Evolutionary conservation across 2,329 filamentous ascomycete genomes (phyloP), one percentile per base, ranked within the genome.

Genomic region (Diaporthe australafricana): DNA sequence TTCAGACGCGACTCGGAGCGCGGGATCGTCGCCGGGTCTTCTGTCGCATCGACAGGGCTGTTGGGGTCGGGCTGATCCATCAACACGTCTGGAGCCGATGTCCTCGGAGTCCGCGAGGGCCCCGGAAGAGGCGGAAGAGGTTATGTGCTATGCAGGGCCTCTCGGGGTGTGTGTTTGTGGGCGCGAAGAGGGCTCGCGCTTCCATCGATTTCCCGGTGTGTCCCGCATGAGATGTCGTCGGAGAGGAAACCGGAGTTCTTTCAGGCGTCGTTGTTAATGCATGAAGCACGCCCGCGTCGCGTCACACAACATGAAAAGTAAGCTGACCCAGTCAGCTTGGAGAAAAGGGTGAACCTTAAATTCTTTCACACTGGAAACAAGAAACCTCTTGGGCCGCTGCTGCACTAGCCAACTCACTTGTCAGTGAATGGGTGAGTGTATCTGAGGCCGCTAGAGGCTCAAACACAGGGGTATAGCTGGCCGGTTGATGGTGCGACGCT

Each of bases 401-500:
- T 42, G 48, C 57, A 45, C 57, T 45, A 55, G 60, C 60, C 60
- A 65, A 65, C 60, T 69, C n/a, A n/a, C n/a, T n/a, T n/a, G n/a
- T n/a, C n/a, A n/a, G 50, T 55, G 25, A 20, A 27, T 12, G 40
- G n/a, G 5, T 27, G 55, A 40, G 35, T 40, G 42, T 48, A n/a
- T 70, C 53, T 50, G 53, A 56, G 40, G 40, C 69, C 62, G 40
- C 40, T 47, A 53, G 40, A 67, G 47, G 50, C 63, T 71, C 70
- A 71, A 71, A 71, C 70, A 71, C 70, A 60, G 63, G 70, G 69
- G 63, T 53, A 45, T 47, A 42, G 70, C 70, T 50, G 27, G 47
- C 20, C 30, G 57, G 42, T 17, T 62, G n/a, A 68, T 71, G 70
- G 70, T 71, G 70, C 70, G 70, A 71, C 70, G 70, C 70, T 71